Base-by-base conservation (phyloP, 2,329 filamentous ascomycete genomes). In the Penicillium sp. region DNA sequence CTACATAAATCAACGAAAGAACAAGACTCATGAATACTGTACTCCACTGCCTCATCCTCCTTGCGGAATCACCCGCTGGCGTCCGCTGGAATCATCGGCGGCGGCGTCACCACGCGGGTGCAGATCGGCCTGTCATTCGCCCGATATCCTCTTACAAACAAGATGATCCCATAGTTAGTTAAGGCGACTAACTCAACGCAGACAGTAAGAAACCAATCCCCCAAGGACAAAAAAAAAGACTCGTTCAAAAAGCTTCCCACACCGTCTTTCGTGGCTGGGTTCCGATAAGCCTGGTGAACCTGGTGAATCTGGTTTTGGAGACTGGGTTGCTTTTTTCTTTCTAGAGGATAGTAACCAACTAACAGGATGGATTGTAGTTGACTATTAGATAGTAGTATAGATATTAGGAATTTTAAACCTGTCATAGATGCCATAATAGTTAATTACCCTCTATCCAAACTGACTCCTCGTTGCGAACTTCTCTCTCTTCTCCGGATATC, bases 81-180 rank as follows among this genome's bases (percentile, higher is more conserved):
- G 44, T 47, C 44, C 44, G 35, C 35, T 19, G 55, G 60, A 63
- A 60, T 58, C 54, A 56, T 26, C 38, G 53, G 47, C 42, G 44
- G 19, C 44, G 24, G 28, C 45, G 45, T 53, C 59, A 56, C 58
- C 67, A 73, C 71, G 70, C 67, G 71, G 55, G 53, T 64, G 9
- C 28, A 62, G 6, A 61, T 56, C 44, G 60, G 40, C 12, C 61
- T 68, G 63, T 66, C 65, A 73, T 73, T 73, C 70, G 71, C 65
- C 70, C 60, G 47, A 51, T 12, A 51, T 51, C 47, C 22, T 49
- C 24, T 26, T 9, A 26, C 44, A 1, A 28, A 17, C 24, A 42
- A 42, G 38, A 42, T 19, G 38, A 45, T 33, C 4, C n/a, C 8
- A 33, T 5, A n/a, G n/a, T n/a, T n/a, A n/a, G n/a, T n/a, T n/a